Percentiles rank a stretch among this genome's conserved stretches.
phyloP scores from a whole-genome alignment of 495 filamentous ascomycete genomes.

The Trichoderma asperelloides region DNA sequence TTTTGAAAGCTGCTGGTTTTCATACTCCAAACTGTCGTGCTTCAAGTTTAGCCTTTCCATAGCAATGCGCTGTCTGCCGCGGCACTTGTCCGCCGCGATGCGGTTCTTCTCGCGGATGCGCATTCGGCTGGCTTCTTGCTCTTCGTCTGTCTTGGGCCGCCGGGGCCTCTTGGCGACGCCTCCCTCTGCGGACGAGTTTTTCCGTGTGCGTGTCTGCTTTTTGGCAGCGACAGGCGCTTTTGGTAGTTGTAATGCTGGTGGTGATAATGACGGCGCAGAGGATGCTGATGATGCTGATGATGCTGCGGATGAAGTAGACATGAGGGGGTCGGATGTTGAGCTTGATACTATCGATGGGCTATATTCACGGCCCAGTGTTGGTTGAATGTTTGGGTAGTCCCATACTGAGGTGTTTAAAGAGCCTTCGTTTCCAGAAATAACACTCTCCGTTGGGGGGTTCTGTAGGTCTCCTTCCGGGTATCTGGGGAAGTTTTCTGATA shows the following conservation, averaged over 20 bases:
- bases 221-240: neutral
- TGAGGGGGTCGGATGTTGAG: neutral
- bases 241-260: neutral
- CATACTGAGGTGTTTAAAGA: neutral
- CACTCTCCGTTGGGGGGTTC: neutral
- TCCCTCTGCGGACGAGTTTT: neutral
- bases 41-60: constrained; percentile 7
- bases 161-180: neutral
- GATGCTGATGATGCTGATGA: neutral
- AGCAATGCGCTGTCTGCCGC: constrained; percentile 10
- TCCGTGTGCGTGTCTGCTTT: neutral
- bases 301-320: neutral
- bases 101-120: constrained; percentile 12
- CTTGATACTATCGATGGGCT: neutral
- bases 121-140: neutral
- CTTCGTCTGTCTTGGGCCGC: neutral
- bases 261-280: neutral
- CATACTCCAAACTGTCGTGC: neutral
- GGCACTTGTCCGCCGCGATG: constrained; percentile 13
- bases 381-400: neutral
- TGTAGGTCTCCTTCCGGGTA: neutral
- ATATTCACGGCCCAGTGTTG: neutral
- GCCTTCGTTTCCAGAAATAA: neutral
- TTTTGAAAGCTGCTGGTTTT: constrained; percentile 10
- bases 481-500: neutral